A percentile compares a stretch with the other conserved stretches of the same genome.
Evolutionary conservation across 805 yeast species (phyloP).

Genomic region (Lachancea nothofagi): DNA sequence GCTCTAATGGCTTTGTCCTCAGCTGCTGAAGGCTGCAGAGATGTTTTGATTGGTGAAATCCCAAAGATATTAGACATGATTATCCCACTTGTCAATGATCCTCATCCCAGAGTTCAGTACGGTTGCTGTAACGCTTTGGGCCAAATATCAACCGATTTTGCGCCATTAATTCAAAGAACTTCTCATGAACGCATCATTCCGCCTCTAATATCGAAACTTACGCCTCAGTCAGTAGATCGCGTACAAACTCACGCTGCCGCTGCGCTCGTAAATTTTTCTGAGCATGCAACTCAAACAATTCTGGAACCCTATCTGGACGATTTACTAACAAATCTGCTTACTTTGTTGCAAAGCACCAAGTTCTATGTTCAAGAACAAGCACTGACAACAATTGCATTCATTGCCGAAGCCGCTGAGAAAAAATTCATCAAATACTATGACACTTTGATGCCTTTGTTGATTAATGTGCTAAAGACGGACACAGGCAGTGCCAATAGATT

Average conservation of each 20-base stretch:
- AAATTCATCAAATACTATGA: slow-evolving; percentile 89
- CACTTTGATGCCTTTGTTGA: slow-evolving; percentile 83
- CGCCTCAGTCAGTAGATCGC: slow-evolving; percentile 69
- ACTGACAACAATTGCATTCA: slow-evolving; percentile 90
- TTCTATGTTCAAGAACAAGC: slow-evolving; percentile 97
- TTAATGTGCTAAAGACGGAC: slow-evolving; percentile 73
- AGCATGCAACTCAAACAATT: slow-evolving; percentile 80
- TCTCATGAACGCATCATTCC: slow-evolving; percentile 79
- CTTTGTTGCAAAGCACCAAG: slow-evolving; percentile 75
- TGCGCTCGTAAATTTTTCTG: slow-evolving; percentile 91
- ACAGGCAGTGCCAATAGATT: slow-evolving; percentile 72
- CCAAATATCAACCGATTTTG: slow-evolving; percentile 94
- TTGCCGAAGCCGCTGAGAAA: slow-evolving; percentile 92
- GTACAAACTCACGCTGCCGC: slow-evolving; percentile 99
- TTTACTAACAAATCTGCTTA: slow-evolving; percentile 66
- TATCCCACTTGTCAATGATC: slow-evolving; percentile 76
- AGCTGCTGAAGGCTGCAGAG: slow-evolving; percentile 96
- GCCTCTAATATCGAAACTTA: slow-evolving; percentile 76
- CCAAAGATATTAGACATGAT: slow-evolving; percentile 79
- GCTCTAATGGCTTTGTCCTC: slow-evolving; percentile 95
- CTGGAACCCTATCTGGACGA: slow-evolving; percentile 90
- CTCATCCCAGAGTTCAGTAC: slow-evolving; percentile 91
- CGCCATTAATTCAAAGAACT: slow-evolving; percentile 78
- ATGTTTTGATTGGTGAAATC: slow-evolving; percentile 75
- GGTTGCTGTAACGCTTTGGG: slow-evolving; percentile 97